A percentile compares a stretch with the other conserved stretches of the same genome.
These are phyloP conservation scores for Leishmania tarentolae DNA, from an alignment of 208 protist genomes.

Conservation along the genomic window DNA sequence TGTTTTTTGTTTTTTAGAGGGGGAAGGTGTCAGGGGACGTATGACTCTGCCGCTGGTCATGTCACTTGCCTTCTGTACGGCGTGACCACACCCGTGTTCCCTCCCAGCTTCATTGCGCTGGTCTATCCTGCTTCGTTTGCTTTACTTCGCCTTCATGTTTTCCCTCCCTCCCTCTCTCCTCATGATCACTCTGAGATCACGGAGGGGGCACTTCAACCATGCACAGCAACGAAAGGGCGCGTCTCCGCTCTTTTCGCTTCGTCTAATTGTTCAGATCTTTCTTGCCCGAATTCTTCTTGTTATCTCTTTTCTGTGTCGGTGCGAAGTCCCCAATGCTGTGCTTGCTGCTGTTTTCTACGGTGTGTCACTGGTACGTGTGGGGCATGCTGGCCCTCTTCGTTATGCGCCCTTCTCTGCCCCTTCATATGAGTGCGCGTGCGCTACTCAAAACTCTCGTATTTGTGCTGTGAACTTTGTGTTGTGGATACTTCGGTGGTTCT, in stretches of 20 bases:
- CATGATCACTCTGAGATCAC: no score
- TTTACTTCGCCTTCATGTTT: neutral
- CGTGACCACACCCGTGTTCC: neutral
- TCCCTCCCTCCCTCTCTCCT: slow-evolving; percentile 1
- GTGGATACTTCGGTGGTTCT: neutral
- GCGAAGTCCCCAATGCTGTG: neutral
- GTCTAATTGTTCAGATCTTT: neutral
- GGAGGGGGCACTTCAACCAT: neutral
- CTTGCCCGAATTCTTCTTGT: neutral
- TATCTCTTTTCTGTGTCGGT: neutral
- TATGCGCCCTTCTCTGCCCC: neutral
- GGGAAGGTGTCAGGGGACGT: neutral
- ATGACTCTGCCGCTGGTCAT: neutral
- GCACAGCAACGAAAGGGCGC: neutral
- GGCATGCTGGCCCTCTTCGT: neutral
- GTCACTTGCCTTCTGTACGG: neutral
- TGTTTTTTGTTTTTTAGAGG: neutral
- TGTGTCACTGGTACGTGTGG: neutral
- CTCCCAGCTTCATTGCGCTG: neutral
- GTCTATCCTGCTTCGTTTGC: neutral
- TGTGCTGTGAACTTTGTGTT: neutral
- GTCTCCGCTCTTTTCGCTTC: neutral
- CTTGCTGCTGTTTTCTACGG: neutral
- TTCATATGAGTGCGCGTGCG: neutral
- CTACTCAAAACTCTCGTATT: neutral